Evolutionary conservation across 2,329 filamentous ascomycete species (phyloP).

Genomic region (Zymoseptoria passerinii): DNA sequence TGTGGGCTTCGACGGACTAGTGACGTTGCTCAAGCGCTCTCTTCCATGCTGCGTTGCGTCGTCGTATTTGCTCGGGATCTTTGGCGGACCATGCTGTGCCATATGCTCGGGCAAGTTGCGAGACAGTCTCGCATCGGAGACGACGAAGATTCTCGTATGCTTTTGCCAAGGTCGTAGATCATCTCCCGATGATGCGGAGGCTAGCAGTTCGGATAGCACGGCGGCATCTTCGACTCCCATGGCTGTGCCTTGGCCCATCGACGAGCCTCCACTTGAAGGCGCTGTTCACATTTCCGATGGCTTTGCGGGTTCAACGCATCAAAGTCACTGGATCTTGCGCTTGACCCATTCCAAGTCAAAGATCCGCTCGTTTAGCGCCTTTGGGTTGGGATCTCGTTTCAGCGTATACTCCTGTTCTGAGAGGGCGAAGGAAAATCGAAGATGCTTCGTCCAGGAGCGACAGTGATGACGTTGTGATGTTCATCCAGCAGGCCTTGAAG

Average conservation of each 20-base stretch:
- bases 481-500: slow-evolving; percentile 1
- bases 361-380: not conserved
- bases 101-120: slow-evolving; percentile 1
- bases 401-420: slow-evolving; percentile 1
- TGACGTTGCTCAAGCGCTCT: slow-evolving; percentile 1
- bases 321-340: slow-evolving; percentile 1
- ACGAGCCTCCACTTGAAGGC: slow-evolving; percentile 7
- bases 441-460: not conserved
- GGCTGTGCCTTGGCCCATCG: slow-evolving; percentile 9
- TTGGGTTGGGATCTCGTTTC: not conserved
- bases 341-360: not conserved
- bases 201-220: not conserved
- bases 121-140: slow-evolving; percentile 4
- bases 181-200: not conserved
- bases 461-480: slow-evolving; percentile 1
- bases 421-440: slow-evolving; percentile 2
- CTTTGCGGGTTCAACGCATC: slow-evolving; percentile 3
- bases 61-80: not conserved
- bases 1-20: not conserved
- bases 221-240: slow-evolving; percentile 8
- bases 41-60: slow-evolving; percentile 4
- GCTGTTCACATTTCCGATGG: not conserved
- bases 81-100: slow-evolving; percentile 1
- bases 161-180: not conserved
- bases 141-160: slow-evolving; percentile 6